A percentile compares a stretch with the other conserved stretches of the same genome.
Evolutionary conservation across 495 filamentous ascomycete species (phyloP).

Genomic region (Penicillium samsonianum): DNA sequence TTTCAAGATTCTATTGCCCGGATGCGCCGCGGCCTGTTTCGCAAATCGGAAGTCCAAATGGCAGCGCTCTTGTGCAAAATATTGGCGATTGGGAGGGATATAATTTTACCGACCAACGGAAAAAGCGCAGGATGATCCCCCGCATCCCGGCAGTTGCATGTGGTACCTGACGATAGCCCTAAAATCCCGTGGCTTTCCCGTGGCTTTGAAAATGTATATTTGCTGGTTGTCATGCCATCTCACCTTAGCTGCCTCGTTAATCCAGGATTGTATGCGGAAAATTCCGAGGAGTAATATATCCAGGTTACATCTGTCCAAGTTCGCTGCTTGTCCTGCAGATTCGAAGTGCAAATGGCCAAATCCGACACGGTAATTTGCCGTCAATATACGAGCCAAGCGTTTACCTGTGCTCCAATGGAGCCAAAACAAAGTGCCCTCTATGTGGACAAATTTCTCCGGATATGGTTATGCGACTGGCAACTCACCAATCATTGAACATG

Average conservation of each 20-base stretch:
- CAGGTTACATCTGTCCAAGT: background rate
- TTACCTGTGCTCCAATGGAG: background rate
- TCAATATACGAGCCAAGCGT: slow-evolving; percentile 3
- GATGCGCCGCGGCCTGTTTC: background rate
- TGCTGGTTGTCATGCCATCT: background rate
- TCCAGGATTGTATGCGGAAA: background rate
- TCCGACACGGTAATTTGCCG: slow-evolving; percentile 6
- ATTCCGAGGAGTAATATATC: too few species aligned
- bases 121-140: background rate
- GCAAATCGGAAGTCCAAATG: background rate
- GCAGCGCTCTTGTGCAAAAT: too few species aligned
- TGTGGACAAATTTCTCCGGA: background rate
- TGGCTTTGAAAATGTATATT: background rate
- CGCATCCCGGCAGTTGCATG: background rate
- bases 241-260: background rate
- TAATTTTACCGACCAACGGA: background rate
- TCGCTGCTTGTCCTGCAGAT: background rate
- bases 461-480: background rate
- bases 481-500: background rate
- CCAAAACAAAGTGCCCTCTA: background rate
- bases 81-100: background rate
- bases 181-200: background rate
- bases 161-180: background rate
- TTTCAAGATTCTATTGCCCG: background rate
- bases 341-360: background rate